phyloP scores from a whole-genome alignment of 2,329 filamentous ascomycete genomes.

The Cercospora zeina region DNA sequence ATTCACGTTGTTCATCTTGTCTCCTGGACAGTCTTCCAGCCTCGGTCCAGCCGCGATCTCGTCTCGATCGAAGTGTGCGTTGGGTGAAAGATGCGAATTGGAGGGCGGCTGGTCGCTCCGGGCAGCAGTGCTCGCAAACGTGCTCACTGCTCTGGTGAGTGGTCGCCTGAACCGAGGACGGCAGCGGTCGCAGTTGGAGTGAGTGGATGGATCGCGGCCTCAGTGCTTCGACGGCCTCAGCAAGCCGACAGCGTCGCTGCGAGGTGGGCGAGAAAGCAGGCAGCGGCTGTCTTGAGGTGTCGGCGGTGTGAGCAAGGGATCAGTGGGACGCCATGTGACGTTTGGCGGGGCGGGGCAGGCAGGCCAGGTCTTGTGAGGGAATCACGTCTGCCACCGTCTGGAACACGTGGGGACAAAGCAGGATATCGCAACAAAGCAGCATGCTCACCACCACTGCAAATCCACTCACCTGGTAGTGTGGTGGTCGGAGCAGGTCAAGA shows the following conservation, averaged over 20 bases:
- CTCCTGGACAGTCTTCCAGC: not conserved
- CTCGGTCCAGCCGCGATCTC: not conserved
- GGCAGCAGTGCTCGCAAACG: not conserved
- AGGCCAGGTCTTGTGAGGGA: conserved; percentile 1
- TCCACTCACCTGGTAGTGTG: not conserved
- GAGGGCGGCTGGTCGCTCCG: not conserved
- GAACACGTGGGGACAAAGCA: not conserved
- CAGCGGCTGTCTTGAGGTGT: conserved; percentile 3
- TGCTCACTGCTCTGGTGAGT: conserved; percentile 9
- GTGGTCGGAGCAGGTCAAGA: not conserved
- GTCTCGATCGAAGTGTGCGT: not conserved
- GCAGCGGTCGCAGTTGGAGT: not conserved
- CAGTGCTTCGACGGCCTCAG: not conserved
- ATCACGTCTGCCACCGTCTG: conserved; percentile 7
- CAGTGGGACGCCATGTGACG: conserved; percentile 5
- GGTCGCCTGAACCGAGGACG: conserved; percentile 1
- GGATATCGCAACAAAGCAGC: not conserved
- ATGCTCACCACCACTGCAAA: not conserved
- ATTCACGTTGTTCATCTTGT: conserved; percentile 16
- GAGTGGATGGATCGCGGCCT: not conserved
- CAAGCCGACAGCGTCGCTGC: not conserved
- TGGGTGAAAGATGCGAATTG: not conserved
- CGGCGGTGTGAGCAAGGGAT: conserved; percentile 8
- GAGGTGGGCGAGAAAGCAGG: not conserved
- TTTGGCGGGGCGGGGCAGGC: conserved; percentile 7